phyloP scores from a whole-genome alignment of 1,284 basidiomycete genomes.

The Cutaneotrichosporon mucoides region DNA sequence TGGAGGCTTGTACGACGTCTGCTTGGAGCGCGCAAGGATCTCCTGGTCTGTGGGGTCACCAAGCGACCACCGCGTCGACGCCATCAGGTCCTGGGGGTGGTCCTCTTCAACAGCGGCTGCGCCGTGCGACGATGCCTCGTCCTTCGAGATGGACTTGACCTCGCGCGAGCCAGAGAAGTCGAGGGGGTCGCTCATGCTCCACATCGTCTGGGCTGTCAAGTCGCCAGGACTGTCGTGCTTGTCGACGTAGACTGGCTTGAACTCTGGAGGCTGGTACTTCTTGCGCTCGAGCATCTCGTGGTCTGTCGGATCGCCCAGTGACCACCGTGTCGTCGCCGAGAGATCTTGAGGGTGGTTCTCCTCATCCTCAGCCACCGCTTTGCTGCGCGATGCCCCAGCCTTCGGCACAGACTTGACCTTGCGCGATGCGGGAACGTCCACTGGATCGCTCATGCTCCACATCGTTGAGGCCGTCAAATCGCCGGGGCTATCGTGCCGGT shows the following conservation, averaged over 20 bases:
- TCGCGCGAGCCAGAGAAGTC: background rate
- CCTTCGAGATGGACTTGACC: background rate
- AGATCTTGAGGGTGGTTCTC: constrained; percentile 3
- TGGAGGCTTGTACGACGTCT: background rate
- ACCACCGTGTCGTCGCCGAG: background rate
- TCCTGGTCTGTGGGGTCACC: constrained; percentile 2
- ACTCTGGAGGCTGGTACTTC: constrained; percentile 2
- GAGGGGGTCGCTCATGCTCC: constrained; percentile 2
- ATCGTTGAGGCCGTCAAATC: background rate
- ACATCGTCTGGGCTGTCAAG: constrained; percentile 1
- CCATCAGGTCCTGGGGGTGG: background rate
- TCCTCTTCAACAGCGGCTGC: background rate
- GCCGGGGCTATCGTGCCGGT: background rate
- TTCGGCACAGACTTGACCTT: background rate
- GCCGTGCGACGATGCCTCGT: background rate
- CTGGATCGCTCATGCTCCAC: background rate
- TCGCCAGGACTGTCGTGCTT: background rate
- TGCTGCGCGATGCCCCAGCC: background rate
- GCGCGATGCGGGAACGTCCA: background rate
- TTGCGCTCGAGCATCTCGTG: constrained; percentile 1
- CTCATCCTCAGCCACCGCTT: background rate
- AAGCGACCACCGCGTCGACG: background rate
- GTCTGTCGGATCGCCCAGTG: constrained; percentile 1
- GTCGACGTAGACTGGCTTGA: constrained; percentile 2
- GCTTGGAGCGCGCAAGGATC: background rate